phyloP scores from a whole-genome alignment of 768 basidiomycete genomes.

The Boletus sp. region DNA sequence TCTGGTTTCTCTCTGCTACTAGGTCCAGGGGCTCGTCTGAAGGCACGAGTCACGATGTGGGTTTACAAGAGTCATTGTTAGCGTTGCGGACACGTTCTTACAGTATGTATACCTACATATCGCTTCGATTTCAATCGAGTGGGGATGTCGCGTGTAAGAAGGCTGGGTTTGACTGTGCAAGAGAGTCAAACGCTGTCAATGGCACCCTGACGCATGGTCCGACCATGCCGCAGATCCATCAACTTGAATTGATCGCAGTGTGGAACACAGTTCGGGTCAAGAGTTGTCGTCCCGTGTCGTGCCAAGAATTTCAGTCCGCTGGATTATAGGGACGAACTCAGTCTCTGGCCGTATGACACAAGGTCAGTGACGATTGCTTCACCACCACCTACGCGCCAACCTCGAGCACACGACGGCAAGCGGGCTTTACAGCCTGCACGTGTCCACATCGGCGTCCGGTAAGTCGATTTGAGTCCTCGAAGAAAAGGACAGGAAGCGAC shows the following conservation, averaged over 20 bases:
- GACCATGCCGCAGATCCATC: neutral
- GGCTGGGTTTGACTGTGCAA: neutral
- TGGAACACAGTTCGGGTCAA: constrained; percentile 3
- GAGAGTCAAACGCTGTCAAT: neutral
- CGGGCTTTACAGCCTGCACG: no score
- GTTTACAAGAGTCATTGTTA: neutral
- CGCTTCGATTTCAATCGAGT: neutral
- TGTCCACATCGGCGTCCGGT: no score
- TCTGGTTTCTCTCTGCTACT: neutral
- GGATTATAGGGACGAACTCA: no score
- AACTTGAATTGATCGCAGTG: neutral
- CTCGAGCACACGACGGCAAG: no score
- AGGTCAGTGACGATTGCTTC: no score
- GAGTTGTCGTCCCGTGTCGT: neutral
- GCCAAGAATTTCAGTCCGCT: neutral
- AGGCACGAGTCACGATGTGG: no score
- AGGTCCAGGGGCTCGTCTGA: neutral
- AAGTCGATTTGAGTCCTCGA: no score
- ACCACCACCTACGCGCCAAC: no score
- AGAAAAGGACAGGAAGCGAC: no score
- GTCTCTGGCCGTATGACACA: no score
- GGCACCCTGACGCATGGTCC: neutral
- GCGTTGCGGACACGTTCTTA: neutral
- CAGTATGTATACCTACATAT: neutral
- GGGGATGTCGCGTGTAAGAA: neutral